These are phyloP conservation scores for Deakozyma indianensis DNA, from an alignment of 805 yeast genomes.

Conservation along the genomic window DNA sequence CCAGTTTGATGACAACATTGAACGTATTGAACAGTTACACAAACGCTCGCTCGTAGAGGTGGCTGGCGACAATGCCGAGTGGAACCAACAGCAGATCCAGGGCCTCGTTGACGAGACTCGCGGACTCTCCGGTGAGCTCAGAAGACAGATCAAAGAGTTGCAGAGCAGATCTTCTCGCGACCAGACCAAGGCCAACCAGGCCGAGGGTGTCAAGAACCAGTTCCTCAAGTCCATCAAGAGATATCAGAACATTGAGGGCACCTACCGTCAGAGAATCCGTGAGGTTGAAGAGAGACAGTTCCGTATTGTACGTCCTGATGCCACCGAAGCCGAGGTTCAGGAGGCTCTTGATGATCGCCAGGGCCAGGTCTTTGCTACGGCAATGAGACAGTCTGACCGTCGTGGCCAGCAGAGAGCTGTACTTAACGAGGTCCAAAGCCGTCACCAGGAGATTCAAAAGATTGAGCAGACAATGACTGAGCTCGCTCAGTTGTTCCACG, in stretches of 20 bases:
- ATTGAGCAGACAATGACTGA: slow-evolving; percentile 94
- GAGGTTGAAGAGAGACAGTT: slow-evolving; percentile 88
- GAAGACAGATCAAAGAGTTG: slow-evolving; percentile 59
- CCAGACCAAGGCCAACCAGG: slow-evolving; percentile 75
- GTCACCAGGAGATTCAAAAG: slow-evolving; percentile 90
- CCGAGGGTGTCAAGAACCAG: slow-evolving; percentile 72
- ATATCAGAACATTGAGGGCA: slow-evolving; percentile 74
- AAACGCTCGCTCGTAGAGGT: slow-evolving; percentile 57
- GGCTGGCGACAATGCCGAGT: slow-evolving; percentile 47
- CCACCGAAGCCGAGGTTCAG: slow-evolving; percentile 63
- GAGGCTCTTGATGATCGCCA: slow-evolving; percentile 72
- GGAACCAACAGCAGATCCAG: slow-evolving; percentile 64
- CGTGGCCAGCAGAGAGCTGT: slow-evolving; percentile 79
- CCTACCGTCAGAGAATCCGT: slow-evolving; percentile 70
- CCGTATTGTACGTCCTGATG: slow-evolving; percentile 43
- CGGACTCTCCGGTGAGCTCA: slow-evolving; percentile 60
- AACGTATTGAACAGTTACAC: slow-evolving; percentile 57
- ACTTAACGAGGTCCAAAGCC: slow-evolving; percentile 84
- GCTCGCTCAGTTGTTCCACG: slow-evolving; percentile 84
- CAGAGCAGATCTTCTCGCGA: slow-evolving; percentile 43
- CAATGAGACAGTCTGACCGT: slow-evolving; percentile 28
- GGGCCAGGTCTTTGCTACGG: slow-evolving; percentile 89
- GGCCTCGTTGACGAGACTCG: slow-evolving; percentile 63
- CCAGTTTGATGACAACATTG: slow-evolving; percentile 55
- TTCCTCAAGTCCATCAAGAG: slow-evolving; percentile 79